Percentiles rank a stretch among this genome's conserved stretches.
Evolutionary conservation across 441 rosid genomes (phyloP).

Genomic region (Erysimum cheiri): DNA sequence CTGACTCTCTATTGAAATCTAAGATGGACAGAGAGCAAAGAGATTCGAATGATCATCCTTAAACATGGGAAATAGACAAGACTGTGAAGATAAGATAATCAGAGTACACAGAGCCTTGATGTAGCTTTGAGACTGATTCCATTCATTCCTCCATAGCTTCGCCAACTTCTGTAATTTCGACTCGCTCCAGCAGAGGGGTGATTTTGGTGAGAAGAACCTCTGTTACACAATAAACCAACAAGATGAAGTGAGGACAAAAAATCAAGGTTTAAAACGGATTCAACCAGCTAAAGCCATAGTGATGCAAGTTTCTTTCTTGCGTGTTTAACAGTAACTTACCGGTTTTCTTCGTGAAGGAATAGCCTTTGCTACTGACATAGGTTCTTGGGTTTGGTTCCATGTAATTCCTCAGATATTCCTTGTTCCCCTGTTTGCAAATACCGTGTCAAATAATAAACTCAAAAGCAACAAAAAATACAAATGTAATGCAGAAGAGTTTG

Average conservation of each 20-base stretch:
- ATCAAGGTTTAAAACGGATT: neutral
- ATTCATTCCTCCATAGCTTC: constrained; percentile 48
- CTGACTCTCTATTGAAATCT: neutral
- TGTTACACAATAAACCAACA: constrained; percentile 36
- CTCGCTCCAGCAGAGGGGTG: constrained; percentile 71
- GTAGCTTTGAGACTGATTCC: constrained; percentile 6
- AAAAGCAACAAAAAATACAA: neutral
- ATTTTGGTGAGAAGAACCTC: constrained; percentile 86
- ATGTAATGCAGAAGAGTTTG: neutral
- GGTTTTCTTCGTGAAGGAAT: constrained; percentile 76
- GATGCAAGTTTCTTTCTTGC: neutral
- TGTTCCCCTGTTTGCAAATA: constrained; percentile 68
- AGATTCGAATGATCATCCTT: constrained; percentile 33
- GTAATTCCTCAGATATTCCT: constrained; percentile 91
- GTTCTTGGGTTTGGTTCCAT: constrained; percentile 89
- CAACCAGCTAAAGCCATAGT: neutral
- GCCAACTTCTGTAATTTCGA: constrained; percentile 49
- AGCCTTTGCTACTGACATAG: constrained; percentile 68
- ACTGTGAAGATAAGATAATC: constrained; percentile 8
- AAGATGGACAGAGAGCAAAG: constrained; percentile 7
- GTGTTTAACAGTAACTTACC: constrained; percentile 52
- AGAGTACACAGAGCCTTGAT: neutral
- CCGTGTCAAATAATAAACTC: constrained; percentile 24
- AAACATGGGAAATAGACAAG: constrained; percentile 22
- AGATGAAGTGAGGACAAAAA: constrained; percentile 21